Percentiles rank a stretch among this genome's conserved stretches.
Evolutionary conservation across 1,139 yeast species (phyloP).

Genomic region (Zygoascus sp.): DNA sequence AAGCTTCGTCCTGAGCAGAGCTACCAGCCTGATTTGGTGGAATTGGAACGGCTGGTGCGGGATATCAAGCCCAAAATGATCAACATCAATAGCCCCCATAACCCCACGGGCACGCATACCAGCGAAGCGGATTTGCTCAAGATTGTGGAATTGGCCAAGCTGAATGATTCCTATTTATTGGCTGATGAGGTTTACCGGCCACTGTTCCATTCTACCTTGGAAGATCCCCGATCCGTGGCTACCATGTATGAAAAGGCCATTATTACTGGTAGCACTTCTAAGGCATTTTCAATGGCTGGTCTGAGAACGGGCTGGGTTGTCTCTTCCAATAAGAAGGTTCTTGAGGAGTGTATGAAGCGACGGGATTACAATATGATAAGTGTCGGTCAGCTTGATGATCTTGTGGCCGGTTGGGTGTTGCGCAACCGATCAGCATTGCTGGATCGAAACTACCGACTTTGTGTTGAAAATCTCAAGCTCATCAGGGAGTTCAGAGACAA

Average conservation of each 20-base stretch:
- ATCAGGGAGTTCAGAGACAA: constrained; percentile 38
- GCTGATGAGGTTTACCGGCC: constrained; percentile 59
- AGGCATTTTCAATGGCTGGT: constrained; percentile 55
- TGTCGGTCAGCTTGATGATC: constrained; percentile 48
- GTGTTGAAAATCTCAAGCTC: constrained; percentile 38
- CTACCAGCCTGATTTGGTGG: constrained; percentile 38
- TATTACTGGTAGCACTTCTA: constrained; percentile 51
- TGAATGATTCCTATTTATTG: constrained; percentile 38
- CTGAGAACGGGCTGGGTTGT: constrained; percentile 54
- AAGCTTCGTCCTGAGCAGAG: constrained; percentile 36
- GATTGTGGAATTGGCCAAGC: constrained; percentile 42
- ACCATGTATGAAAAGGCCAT: constrained; percentile 45
- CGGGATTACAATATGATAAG: constrained; percentile 54
- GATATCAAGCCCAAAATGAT: constrained; percentile 43
- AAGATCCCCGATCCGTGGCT: constrained; percentile 42
- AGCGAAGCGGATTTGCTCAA: constrained; percentile 34
- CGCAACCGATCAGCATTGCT: constrained; percentile 37
- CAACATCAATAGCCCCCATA: constrained; percentile 52
- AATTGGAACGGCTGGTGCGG: constrained; percentile 33
- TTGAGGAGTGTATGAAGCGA: constrained; percentile 39
- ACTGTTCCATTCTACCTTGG: constrained; percentile 38
- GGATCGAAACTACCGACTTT: constrained; percentile 39
- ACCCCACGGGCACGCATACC: constrained; percentile 52
- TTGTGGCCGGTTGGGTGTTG: constrained; percentile 45
- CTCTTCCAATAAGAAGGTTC: constrained; percentile 34